Evolutionary conservation across 129 eudicot species (phyloP).

Genomic region (Lactuca saligna): DNA sequence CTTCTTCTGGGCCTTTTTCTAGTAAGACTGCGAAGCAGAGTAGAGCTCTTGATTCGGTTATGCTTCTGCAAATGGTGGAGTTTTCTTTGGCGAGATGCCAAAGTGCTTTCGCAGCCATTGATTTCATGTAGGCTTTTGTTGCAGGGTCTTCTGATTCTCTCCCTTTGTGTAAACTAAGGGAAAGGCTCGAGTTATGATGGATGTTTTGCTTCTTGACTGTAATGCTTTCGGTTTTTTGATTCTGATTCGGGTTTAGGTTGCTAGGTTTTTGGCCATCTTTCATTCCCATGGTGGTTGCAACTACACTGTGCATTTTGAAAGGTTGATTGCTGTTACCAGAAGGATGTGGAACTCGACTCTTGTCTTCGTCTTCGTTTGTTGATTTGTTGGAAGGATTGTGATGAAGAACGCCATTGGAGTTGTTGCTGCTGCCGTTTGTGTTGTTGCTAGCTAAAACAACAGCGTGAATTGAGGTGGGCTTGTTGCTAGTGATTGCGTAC

Average conservation of each 20-base stretch:
- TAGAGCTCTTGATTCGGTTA: slow-evolving; percentile 52
- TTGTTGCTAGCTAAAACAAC: slow-evolving; percentile 46
- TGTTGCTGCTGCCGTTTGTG: slow-evolving; percentile 4
- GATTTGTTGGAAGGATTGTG: neutral
- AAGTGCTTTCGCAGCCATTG: slow-evolving; percentile 51
- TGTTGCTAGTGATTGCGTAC: slow-evolving; percentile 43
- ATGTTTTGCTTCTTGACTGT: slow-evolving; percentile 28
- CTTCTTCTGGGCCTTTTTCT: slow-evolving; percentile 50
- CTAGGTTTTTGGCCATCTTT: slow-evolving; percentile 27
- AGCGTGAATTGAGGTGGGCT: slow-evolving; percentile 40
- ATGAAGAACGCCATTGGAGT: slow-evolving; percentile 20
- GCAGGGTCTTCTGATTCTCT: slow-evolving; percentile 45
- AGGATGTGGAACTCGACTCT: slow-evolving; percentile 32
- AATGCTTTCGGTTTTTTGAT: slow-evolving; percentile 16
- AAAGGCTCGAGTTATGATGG: slow-evolving; percentile 29
- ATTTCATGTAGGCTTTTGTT: slow-evolving; percentile 44
- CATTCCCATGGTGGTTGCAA: slow-evolving; percentile 40
- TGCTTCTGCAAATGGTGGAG: slow-evolving; percentile 39
- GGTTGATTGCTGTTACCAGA: slow-evolving; percentile 28
- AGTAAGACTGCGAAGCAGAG: slow-evolving; percentile 49
- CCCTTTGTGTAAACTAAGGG: slow-evolving; percentile 36
- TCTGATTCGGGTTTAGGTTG: slow-evolving; percentile 9
- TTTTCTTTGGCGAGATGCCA: slow-evolving; percentile 45
- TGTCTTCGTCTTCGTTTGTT: slow-evolving; percentile 27
- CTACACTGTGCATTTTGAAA: slow-evolving; percentile 42